Conservation (phyloP, 176 grass and related monocot species). For the Carex parvula region DNA sequence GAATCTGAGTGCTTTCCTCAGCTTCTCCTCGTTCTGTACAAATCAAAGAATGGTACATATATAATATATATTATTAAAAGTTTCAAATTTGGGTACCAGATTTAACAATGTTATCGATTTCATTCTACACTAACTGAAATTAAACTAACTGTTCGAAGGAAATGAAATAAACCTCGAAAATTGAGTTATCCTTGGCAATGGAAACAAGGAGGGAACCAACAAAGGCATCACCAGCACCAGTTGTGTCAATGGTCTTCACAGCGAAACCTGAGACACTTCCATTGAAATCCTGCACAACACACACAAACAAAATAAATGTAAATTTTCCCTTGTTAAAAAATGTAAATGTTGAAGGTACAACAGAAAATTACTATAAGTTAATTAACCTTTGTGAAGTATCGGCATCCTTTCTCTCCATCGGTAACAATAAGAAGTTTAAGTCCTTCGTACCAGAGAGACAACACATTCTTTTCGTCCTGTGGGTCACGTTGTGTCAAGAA, state of each 20-base stretch:
- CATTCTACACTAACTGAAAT: not conserved
- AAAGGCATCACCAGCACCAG: conserved; percentile 84
- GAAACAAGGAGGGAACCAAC: conserved; percentile 71
- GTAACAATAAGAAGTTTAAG: conserved; percentile 89
- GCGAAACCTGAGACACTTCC: conserved; percentile 53
- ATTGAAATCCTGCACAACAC: conserved; percentile 53
- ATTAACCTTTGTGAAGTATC: conserved; percentile 86
- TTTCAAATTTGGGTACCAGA: too few relatives aligned
- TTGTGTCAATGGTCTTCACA: conserved; percentile 76
- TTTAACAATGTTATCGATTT: too few relatives aligned
- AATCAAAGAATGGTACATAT: not conserved
- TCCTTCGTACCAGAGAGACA: conserved; percentile 75
- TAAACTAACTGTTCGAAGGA: not conserved
- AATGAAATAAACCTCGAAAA: conserved; percentile 49
- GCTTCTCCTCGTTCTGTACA: conserved; percentile 70
- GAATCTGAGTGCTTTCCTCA: conserved; percentile 64
- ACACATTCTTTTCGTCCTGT: conserved; percentile 51
- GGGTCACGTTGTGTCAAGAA: conserved; percentile 76
- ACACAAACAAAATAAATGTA: not conserved
- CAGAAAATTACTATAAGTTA: not conserved
- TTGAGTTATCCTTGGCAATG: conserved; percentile 58
- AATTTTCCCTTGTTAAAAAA: not conserved
- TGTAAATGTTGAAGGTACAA: not conserved
- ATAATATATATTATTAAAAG: not conserved
- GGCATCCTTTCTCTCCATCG: conserved; percentile 79